A percentile compares a stretch with the other conserved stretches of the same genome.
phyloP scores from a whole-genome alignment of 169 alveolate species.

The Cryptosporidium sp. region DNA sequence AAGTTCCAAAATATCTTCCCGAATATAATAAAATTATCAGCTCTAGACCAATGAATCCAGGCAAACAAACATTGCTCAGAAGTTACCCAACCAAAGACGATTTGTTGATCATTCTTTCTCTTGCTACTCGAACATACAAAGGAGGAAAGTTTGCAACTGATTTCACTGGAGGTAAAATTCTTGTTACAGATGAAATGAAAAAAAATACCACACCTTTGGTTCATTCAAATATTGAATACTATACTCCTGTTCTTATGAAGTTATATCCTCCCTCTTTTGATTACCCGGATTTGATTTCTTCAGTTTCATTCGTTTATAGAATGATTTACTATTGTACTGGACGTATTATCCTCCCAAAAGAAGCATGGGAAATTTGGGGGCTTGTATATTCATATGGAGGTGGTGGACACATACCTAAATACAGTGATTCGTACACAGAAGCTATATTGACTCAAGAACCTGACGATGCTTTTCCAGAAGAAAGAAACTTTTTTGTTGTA shows the following conservation, averaged over 20 bases:
- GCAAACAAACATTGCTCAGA: background rate
- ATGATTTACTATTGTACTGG: constrained; percentile 58
- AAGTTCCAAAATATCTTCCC: background rate
- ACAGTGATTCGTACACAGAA: background rate
- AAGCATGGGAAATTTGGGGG: constrained; percentile 72
- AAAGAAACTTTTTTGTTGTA: constrained; percentile 48
- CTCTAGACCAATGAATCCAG: constrained; percentile 24
- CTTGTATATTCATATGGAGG: constrained; percentile 30
- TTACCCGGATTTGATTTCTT: constrained; percentile 6
- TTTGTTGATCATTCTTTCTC: constrained; percentile 6
- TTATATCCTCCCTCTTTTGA: constrained; percentile 49
- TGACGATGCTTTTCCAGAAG: constrained; percentile 60
- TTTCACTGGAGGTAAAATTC: constrained; percentile 36
- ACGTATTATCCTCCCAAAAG: constrained; percentile 19
- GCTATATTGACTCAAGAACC: constrained; percentile 26
- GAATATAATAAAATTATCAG: constrained; percentile 31
- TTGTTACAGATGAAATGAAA: background rate
- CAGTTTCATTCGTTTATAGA: constrained; percentile 61
- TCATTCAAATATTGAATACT: constrained; percentile 45
- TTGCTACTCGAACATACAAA: constrained; percentile 19
- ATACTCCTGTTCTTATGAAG: constrained; percentile 29
- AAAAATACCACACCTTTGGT: constrained; percentile 46
- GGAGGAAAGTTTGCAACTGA: constrained; percentile 66
- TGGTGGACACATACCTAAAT: constrained; percentile 48
- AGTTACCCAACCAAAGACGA: constrained; percentile 41